Conservation (phyloP, 129 eudicot genomes). For the Ambrosia trifida region DNA sequence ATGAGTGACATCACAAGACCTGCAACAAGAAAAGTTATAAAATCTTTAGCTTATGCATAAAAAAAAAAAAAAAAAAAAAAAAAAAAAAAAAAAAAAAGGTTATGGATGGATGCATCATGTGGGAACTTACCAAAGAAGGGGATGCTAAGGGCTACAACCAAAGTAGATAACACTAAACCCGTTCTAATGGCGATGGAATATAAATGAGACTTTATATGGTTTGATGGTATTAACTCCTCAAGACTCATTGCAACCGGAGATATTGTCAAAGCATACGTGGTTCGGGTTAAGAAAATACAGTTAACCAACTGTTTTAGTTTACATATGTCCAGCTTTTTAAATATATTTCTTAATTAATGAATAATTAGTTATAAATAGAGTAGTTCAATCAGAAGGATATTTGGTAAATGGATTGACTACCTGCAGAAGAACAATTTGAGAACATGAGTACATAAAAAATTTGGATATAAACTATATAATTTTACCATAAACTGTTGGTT, state of each 20-base stretch:
- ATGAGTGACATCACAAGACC: slow-evolving; percentile 92
- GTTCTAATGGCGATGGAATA: slow-evolving; percentile 78
- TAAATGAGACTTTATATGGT: slow-evolving; percentile 43
- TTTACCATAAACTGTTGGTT: not conserved
- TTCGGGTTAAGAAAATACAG: slow-evolving; percentile 43
- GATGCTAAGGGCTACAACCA: slow-evolving; percentile 66
- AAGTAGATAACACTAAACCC: slow-evolving; percentile 69
- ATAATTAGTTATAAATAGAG: not conserved
- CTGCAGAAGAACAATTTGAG: slow-evolving; percentile 47
- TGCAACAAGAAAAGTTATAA: slow-evolving; percentile 25
- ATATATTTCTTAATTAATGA: not conserved
- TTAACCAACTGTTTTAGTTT: not conserved
- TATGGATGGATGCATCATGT: not conserved
- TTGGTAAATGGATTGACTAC: slow-evolving; percentile 96
- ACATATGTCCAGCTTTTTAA: not conserved
- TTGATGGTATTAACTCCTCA: slow-evolving; percentile 81
- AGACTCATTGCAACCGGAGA: slow-evolving; percentile 95
- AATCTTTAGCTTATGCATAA: slow-evolving; percentile 14
- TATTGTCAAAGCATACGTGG: slow-evolving; percentile 78
- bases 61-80: too few relatives aligned
- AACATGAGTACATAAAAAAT: slow-evolving; percentile 15
- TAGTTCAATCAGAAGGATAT: slow-evolving; percentile 60
- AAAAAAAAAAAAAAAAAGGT: too few relatives aligned
- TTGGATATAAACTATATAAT: not conserved
- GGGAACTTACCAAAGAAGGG: slow-evolving; percentile 79